Conservation (phyloP, 2,329 filamentous ascomycete species). For the Colletotrichum chlorophyti region DNA sequence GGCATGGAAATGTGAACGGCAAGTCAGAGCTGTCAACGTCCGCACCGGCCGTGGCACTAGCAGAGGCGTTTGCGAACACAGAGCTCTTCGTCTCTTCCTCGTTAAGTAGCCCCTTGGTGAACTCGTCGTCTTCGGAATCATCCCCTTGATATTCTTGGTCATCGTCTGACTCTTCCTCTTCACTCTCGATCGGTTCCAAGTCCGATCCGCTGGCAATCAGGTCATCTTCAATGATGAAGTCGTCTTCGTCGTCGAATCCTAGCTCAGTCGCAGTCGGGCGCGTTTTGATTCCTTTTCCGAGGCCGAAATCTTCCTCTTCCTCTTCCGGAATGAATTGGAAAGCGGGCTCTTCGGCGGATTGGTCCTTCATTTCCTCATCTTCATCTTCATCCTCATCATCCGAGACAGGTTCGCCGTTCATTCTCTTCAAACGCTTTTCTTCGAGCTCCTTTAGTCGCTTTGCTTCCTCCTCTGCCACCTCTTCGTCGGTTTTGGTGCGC, state of each 20-base stretch:
- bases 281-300: constrained; percentile 64
- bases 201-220: constrained; percentile 83
- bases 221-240: constrained; percentile 90
- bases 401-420: constrained; percentile 80
- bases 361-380: constrained; percentile 43
- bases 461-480: constrained; percentile 80
- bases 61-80: constrained; percentile 47
- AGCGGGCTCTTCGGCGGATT: constrained; percentile 39
- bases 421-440: constrained; percentile 80
- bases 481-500: constrained; percentile 90
- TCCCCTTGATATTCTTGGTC: constrained; percentile 45
- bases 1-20: constrained; percentile 87
- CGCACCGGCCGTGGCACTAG: constrained; percentile 47
- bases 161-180: constrained; percentile 56
- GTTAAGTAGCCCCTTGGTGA: constrained; percentile 71
- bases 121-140: constrained; percentile 69
- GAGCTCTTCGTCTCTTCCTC: constrained; percentile 62
- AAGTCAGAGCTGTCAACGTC: constrained; percentile 54
- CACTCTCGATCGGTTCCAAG: constrained; percentile 62
- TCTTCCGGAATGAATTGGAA: constrained; percentile 40
- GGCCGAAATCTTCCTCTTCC: constrained; percentile 63
- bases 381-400: constrained; percentile 68
- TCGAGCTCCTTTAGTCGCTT: constrained; percentile 81
- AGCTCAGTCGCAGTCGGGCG: constrained; percentile 66
- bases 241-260: constrained; percentile 90